phyloP scores from a whole-genome alignment of 257 asterid species.

The Plantago major region DNA sequence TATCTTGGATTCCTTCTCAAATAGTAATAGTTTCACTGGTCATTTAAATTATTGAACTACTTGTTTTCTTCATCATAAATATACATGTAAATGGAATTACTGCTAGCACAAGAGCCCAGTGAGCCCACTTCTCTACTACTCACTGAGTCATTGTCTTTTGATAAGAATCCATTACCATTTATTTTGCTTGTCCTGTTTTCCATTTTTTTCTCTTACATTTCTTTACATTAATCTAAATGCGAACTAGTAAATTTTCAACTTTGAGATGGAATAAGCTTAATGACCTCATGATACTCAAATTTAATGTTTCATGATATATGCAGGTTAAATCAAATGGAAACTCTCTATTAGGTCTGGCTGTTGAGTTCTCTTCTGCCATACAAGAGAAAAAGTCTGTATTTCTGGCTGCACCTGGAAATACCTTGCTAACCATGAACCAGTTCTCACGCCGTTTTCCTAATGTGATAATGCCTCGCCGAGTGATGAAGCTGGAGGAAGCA shows the following conservation, averaged over 20 bases:
- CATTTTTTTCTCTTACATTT: too few relatives aligned
- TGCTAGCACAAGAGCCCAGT: neutral
- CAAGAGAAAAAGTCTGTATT: slow-evolving; percentile 39
- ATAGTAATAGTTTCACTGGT: neutral
- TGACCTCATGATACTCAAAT: too few relatives aligned
- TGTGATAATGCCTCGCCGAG: slow-evolving; percentile 60
- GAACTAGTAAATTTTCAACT: too few relatives aligned
- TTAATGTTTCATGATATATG: slow-evolving; percentile 5
- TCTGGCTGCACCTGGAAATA: slow-evolving; percentile 55
- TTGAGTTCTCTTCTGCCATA: slow-evolving; percentile 39
- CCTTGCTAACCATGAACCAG: slow-evolving; percentile 51
- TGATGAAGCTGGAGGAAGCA: slow-evolving; percentile 34
- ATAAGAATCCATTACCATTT: too few relatives aligned
- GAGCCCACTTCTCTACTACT: too few relatives aligned
- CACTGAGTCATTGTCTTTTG: too few relatives aligned
- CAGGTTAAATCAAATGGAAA: slow-evolving; percentile 65
- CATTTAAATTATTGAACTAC: too few relatives aligned
- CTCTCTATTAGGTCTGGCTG: slow-evolving; percentile 66
- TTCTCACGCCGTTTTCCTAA: slow-evolving; percentile 41
- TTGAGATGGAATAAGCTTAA: too few relatives aligned
- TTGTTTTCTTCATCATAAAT: neutral
- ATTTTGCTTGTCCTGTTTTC: neutral
- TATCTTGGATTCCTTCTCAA: neutral
- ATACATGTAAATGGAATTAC: neutral
- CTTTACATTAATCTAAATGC: too few relatives aligned